Percentiles rank a stretch among this genome's conserved stretches.
Evolutionary conservation across 164 flowering plant species (phyloP).

Genomic region (Tetracentron sinense): DNA sequence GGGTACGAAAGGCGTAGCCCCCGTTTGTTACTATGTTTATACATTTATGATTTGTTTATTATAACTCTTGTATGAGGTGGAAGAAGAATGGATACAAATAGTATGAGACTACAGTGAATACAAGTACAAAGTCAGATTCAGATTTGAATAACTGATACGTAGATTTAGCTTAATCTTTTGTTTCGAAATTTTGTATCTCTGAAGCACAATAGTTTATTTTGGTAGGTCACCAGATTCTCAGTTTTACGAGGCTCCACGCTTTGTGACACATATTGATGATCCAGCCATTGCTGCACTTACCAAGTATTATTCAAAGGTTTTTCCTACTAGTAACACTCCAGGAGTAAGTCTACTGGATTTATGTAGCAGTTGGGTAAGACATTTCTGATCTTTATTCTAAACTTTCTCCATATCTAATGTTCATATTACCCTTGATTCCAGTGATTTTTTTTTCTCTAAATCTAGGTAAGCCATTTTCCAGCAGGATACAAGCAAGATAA

Average conservation of each 20-base stretch:
- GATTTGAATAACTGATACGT: too few relatives aligned
- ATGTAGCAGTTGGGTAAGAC: slow-evolving; percentile 95
- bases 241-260: slow-evolving; percentile 82
- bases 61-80: too few relatives aligned
- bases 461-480: slow-evolving; percentile 91
- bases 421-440: neutral
- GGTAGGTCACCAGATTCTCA: slow-evolving; percentile 65
- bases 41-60: too few relatives aligned
- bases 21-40: too few relatives aligned
- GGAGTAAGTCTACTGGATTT: slow-evolving; percentile 81
- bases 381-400: slow-evolving; percentile 1
- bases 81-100: too few relatives aligned
- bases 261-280: slow-evolving; percentile 95
- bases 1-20: too few relatives aligned
- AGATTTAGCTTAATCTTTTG: neutral
- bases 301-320: slow-evolving; percentile 69
- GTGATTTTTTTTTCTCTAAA: slow-evolving; percentile 5
- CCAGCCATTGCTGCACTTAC: slow-evolving; percentile 91
- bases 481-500: slow-evolving; percentile 85
- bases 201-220: slow-evolving; percentile 12
- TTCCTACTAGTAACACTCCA: slow-evolving; percentile 84
- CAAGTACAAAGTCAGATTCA: too few relatives aligned
- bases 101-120: too few relatives aligned
- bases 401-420: neutral
- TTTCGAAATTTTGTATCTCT: neutral